Evolutionary conservation across 257 asterid species (phyloP).

Genomic region (Nicotiana knightiana): DNA sequence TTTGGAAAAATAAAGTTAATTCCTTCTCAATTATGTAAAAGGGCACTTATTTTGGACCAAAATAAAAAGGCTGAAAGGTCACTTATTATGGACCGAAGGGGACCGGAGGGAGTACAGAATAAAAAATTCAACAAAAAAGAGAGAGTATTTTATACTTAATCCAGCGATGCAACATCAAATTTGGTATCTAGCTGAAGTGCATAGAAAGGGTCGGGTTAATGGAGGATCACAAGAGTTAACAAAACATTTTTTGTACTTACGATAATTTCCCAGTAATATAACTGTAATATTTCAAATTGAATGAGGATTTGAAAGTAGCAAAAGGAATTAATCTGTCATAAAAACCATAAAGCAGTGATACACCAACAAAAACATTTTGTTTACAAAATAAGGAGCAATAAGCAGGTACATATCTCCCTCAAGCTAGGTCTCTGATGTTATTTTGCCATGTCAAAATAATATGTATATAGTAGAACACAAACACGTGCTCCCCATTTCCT

Average conservation of each 20-base stretch:
- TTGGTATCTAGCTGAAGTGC: conserved; percentile 1
- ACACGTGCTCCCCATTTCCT: neutral
- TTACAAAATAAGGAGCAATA: neutral
- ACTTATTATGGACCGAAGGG: no score
- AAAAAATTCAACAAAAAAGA: neutral
- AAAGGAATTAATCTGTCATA: neutral
- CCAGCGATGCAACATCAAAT: neutral
- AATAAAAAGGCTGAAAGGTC: no score
- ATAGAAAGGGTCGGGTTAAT: neutral
- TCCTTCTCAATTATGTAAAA: no score
- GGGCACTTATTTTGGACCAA: no score
- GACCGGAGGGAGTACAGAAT: no score
- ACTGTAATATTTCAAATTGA: neutral
- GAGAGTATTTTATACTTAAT: neutral
- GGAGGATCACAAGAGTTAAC: neutral
- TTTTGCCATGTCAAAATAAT: neutral
- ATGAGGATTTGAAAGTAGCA: neutral
- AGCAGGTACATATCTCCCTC: neutral
- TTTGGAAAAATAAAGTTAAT: no score
- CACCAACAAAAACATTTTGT: neutral
- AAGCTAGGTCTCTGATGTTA: neutral
- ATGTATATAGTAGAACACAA: neutral
- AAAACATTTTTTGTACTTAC: no score
- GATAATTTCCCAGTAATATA: neutral
- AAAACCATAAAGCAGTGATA: neutral